Percentiles rank a stretch among this genome's conserved stretches.
These are phyloP conservation scores for Tulasnella sp. DNA, from an alignment of 768 basidiomycete species.

Conservation along the genomic window DNA sequence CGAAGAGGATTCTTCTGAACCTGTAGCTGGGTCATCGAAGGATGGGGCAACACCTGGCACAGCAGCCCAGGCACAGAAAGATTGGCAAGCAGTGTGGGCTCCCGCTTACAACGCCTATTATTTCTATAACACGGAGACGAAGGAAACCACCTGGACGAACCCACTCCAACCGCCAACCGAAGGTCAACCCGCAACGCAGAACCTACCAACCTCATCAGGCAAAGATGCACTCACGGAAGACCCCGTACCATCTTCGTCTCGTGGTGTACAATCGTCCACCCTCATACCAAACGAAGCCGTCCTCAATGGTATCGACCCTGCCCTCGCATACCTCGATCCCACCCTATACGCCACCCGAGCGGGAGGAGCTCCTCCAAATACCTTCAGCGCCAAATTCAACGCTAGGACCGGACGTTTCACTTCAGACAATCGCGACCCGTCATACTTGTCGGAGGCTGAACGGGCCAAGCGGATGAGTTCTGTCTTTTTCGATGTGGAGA, in stretches of 20 bases:
- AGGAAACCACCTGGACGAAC: conserved; percentile 84
- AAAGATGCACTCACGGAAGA: not conserved
- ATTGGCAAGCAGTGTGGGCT: conserved; percentile 84
- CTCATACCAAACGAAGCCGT: conserved; percentile 49
- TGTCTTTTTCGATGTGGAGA: conserved; percentile 83
- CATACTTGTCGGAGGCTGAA: conserved; percentile 78
- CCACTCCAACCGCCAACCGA: conserved; percentile 54
- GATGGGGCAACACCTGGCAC: not conserved
- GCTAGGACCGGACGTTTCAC: conserved; percentile 80
- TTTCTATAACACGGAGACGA: conserved; percentile 74
- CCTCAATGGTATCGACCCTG: conserved; percentile 71
- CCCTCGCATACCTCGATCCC: conserved; percentile 79
- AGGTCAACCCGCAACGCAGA: conserved; percentile 38
- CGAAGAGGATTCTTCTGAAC: not conserved
- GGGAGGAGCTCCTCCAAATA: conserved; percentile 45
- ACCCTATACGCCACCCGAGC: conserved; percentile 51
- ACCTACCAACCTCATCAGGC: conserved; percentile 24
- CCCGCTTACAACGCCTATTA: conserved; percentile 81
- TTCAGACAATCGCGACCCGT: conserved; percentile 66
- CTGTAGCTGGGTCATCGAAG: not conserved
- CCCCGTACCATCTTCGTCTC: conserved; percentile 12
- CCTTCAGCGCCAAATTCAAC: conserved; percentile 55
- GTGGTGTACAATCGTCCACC: not conserved
- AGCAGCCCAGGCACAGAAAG: conserved; percentile 41
- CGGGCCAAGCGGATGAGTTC: conserved; percentile 84